These are phyloP conservation scores for Vicia villosa DNA, from an alignment of 306 rosid species.

Conservation along the genomic window DNA sequence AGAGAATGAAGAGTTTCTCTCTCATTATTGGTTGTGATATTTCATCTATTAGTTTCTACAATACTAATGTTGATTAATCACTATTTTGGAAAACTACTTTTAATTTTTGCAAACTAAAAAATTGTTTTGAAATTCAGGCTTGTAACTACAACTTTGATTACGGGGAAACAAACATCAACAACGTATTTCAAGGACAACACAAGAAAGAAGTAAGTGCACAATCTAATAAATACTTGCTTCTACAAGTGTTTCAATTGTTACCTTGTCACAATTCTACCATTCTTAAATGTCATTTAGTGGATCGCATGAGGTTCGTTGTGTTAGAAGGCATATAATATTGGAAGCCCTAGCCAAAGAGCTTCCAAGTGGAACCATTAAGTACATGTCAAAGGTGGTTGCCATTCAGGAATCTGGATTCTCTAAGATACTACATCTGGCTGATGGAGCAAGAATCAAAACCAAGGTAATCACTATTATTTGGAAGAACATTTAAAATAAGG, in stretches of 20 bases:
- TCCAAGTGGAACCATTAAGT: slow-evolving; percentile 66
- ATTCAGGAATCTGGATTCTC: slow-evolving; percentile 60
- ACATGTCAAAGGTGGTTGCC: slow-evolving; percentile 68
- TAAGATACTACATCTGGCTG: slow-evolving; percentile 70
- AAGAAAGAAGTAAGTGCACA: slow-evolving; percentile 54
- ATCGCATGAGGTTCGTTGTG: slow-evolving; percentile 58
- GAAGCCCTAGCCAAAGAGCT: slow-evolving; percentile 70
- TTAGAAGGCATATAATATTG: slow-evolving; percentile 53
- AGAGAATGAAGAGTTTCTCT: no score
- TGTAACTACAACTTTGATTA: slow-evolving; percentile 47
- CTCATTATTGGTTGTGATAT: no score
- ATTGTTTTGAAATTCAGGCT: slow-evolving; percentile 41
- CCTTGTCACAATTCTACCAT: not conserved
- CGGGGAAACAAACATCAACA: slow-evolving; percentile 49
- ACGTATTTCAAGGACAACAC: slow-evolving; percentile 32
- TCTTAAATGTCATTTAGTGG: not conserved
- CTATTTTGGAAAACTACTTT: no score
- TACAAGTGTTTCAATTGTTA: no score
- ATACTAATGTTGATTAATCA: no score
- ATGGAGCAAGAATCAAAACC: slow-evolving; percentile 61
- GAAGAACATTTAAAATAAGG: not conserved
- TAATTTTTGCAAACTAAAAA: no score
- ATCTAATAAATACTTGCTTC: not conserved
- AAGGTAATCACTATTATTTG: slow-evolving; percentile 45
- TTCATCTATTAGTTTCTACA: no score